Conservation (phyloP, 169 alveolate species). For the Pseudocohnilembus persalinus region DNA sequence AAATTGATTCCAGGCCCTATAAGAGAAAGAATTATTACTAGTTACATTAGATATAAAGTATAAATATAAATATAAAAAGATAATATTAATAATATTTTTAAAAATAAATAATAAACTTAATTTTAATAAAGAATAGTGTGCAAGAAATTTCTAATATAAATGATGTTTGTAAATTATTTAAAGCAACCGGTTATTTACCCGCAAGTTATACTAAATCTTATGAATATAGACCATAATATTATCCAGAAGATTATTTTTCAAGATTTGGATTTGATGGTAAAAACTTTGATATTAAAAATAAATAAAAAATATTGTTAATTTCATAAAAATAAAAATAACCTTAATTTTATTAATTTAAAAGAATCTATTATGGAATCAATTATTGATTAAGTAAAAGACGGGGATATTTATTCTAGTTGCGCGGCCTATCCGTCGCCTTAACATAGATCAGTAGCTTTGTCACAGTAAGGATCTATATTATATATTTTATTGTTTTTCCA, state of each 20-base stretch:
- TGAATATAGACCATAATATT: slow-evolving; percentile 61
- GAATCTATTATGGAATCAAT: slow-evolving; percentile 56
- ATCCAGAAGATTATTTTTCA: slow-evolving; percentile 75
- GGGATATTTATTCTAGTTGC: slow-evolving; percentile 77
- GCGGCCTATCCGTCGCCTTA: slow-evolving; percentile 81
- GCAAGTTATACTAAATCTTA: slow-evolving; percentile 51
- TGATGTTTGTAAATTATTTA: slow-evolving; percentile 68
- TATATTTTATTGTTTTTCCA: slow-evolving; percentile 66
- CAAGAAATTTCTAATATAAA: slow-evolving; percentile 67
- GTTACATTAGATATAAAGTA: slow-evolving; percentile 76
- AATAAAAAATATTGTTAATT: not conserved
- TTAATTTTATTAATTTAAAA: slow-evolving; percentile 1
- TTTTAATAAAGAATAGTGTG: slow-evolving; percentile 51
- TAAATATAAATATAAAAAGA: too few species aligned
- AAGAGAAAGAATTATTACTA: slow-evolving; percentile 77
- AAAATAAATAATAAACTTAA: too few species aligned
- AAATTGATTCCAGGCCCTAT: slow-evolving; percentile 75
- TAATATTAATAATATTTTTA: not conserved
- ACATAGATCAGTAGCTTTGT: slow-evolving; percentile 77
- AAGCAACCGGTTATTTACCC: slow-evolving; percentile 62
- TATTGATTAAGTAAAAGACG: slow-evolving; percentile 66
- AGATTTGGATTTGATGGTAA: slow-evolving; percentile 56
- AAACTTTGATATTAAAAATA: not conserved
- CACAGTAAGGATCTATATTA: slow-evolving; percentile 74
- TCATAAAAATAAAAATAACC: not conserved